Conservation (phyloP, 768 basidiomycete species). For the Multifurca ochricompacta region DNA sequence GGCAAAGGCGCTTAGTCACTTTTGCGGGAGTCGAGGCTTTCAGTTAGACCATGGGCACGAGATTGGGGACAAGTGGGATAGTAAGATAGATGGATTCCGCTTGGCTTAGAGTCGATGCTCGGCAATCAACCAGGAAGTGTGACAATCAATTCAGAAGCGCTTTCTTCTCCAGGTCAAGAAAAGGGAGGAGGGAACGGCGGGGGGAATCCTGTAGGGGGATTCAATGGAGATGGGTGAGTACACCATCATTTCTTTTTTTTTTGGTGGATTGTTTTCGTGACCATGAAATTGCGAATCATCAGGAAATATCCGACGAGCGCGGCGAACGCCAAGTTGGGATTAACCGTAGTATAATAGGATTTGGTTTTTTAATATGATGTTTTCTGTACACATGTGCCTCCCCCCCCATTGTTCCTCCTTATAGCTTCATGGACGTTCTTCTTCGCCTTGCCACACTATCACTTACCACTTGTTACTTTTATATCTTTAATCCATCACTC, state of each 20-base stretch:
- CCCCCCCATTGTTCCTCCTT: no score
- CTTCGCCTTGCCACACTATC: no score
- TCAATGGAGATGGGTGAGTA: background rate
- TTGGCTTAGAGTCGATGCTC: constrained; percentile 40
- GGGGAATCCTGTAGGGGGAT: background rate
- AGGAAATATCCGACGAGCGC: background rate
- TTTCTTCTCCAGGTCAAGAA: background rate
- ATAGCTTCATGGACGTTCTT: no score
- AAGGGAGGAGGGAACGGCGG: background rate
- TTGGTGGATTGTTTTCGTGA: background rate
- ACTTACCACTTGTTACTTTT: no score
- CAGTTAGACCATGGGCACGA: constrained; percentile 45
- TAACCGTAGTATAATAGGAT: background rate
- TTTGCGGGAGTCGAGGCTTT: constrained; percentile 57
- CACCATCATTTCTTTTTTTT: background rate
- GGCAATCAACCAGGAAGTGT: constrained; percentile 30
- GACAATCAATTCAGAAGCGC: background rate
- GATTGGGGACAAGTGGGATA: constrained; percentile 30
- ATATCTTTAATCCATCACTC: no score
- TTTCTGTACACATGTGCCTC: no score
- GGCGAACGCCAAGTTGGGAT: background rate
- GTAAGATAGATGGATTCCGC: constrained; percentile 30
- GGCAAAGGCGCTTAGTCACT: constrained; percentile 56
- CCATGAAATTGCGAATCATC: background rate
- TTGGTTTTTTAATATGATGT: no score